Evolutionary conservation across 1,284 basidiomycete species (phyloP).

Genomic region (Vanrija sp.): DNA sequence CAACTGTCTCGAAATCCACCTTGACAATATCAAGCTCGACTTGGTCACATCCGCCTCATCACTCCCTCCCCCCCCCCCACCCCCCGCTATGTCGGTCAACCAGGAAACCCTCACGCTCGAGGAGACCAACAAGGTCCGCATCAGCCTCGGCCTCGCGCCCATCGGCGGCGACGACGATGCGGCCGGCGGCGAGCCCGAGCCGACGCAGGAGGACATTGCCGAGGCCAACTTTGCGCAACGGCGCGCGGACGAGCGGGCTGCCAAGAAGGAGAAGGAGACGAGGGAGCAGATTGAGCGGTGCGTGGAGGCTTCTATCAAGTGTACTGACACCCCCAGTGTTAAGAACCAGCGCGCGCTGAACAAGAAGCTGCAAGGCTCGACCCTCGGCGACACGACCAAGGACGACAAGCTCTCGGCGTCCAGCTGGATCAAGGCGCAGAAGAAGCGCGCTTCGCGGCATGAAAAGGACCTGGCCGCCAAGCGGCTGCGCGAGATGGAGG

Average conservation of each 20-base stretch:
- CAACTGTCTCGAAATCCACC: conserved; percentile 3
- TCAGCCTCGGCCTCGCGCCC: conserved; percentile 89
- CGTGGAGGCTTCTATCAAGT: conserved; percentile 50
- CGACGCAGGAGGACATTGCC: conserved; percentile 62
- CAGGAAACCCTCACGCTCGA: conserved; percentile 72
- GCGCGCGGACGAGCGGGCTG: conserved; percentile 65
- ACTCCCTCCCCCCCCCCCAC: background rate
- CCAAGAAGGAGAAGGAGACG: conserved; percentile 69
- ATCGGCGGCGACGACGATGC: conserved; percentile 63
- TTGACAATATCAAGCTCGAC: background rate
- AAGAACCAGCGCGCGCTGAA: conserved; percentile 61
- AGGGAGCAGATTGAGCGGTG: conserved; percentile 82
- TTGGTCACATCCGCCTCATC: background rate
- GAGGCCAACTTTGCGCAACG: conserved; percentile 76
- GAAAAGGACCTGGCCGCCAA: conserved; percentile 69
- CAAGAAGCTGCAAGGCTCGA: conserved; percentile 80
- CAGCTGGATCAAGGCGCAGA: conserved; percentile 82
- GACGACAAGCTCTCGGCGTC: conserved; percentile 58
- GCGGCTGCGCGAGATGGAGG: conserved; percentile 71
- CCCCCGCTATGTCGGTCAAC: conserved; percentile 18
- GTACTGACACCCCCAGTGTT: conserved; percentile 1
- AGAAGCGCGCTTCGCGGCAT: conserved; percentile 81
- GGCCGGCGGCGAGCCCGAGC: conserved; percentile 49
- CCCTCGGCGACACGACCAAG: conserved; percentile 77
- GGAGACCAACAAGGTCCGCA: conserved; percentile 96